phyloP scores from a whole-genome alignment of 176 grass and related monocot species.

The Oryza longistaminata region DNA sequence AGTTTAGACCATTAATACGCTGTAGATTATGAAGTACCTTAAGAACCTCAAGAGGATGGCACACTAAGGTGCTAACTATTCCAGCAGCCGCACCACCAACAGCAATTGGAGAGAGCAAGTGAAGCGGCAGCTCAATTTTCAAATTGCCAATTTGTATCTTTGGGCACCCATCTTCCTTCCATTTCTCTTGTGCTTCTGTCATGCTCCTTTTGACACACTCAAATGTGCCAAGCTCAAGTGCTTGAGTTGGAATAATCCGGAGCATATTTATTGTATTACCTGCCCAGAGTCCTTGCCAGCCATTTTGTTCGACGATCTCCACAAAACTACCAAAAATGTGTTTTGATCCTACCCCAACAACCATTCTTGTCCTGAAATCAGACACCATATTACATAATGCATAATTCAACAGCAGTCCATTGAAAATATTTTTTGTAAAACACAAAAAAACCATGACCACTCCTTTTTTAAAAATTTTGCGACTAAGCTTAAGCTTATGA shows the following conservation, averaged over 20 bases:
- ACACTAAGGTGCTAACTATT: constrained; percentile 59
- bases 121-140: constrained; percentile 45
- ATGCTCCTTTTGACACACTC: constrained; percentile 64
- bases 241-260: constrained; percentile 67
- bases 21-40: constrained; percentile 52
- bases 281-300: constrained; percentile 74
- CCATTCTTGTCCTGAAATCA: constrained; percentile 66
- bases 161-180: constrained; percentile 49
- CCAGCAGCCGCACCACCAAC: constrained; percentile 71
- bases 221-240: constrained; percentile 71
- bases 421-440: not conserved
- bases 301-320: constrained; percentile 58
- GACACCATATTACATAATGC: not conserved
- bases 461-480: not conserved
- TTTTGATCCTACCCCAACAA: constrained; percentile 74
- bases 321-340: constrained; percentile 52
- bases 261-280: constrained; percentile 73
- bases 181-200: constrained; percentile 40
- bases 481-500: not conserved
- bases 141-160: constrained; percentile 45
- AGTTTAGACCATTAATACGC: not conserved
- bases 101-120: constrained; percentile 53
- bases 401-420: not conserved
- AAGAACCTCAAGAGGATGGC: constrained; percentile 76
- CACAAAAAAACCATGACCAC: not conserved